Conservation (phyloP, 2,329 filamentous ascomycete genomes). For the Penicillium vulpinum region DNA sequence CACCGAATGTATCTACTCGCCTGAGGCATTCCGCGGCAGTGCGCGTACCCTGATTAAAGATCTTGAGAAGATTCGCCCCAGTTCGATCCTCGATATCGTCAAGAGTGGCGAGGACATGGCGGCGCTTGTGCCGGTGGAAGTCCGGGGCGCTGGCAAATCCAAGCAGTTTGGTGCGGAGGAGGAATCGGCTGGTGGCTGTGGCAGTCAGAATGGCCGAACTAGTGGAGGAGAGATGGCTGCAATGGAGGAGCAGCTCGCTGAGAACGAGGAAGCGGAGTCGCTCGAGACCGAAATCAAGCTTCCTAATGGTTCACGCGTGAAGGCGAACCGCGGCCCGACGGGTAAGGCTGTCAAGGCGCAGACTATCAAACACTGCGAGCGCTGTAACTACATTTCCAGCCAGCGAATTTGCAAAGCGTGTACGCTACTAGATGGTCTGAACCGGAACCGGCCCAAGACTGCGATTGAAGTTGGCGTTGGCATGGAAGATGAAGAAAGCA, state of each 20-base stretch:
- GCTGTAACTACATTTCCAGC: slow-evolving; percentile 93
- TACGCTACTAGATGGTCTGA: slow-evolving; percentile 81
- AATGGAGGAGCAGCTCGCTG: slow-evolving; percentile 72
- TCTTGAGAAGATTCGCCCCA: slow-evolving; percentile 86
- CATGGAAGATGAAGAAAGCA: slow-evolving; percentile 53
- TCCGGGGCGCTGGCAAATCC: slow-evolving; percentile 36
- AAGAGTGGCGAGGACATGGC: slow-evolving; percentile 96
- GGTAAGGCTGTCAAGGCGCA: slow-evolving; percentile 60
- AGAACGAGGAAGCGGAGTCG: slow-evolving; percentile 61
- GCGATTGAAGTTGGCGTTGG: slow-evolving; percentile 45
- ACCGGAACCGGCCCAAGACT: slow-evolving; percentile 64
- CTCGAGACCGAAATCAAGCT: slow-evolving; percentile 67
- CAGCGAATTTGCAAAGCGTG: slow-evolving; percentile 94
- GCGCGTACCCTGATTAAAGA: slow-evolving; percentile 93
- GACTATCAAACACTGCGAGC: slow-evolving; percentile 73
- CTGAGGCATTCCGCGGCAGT: slow-evolving; percentile 92
- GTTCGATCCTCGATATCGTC: slow-evolving; percentile 92
- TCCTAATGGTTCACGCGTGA: slow-evolving; percentile 18
- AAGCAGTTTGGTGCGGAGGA: slow-evolving; percentile 46
- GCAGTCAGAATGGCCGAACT: slow-evolving; percentile 65
- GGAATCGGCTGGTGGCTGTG: slow-evolving; percentile 67
- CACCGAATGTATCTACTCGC: slow-evolving; percentile 97
- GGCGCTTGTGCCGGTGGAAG: slow-evolving; percentile 68
- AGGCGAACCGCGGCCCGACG: slow-evolving; percentile 27
- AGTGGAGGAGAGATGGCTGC: slow-evolving; percentile 76